Evolutionary conservation across 2,329 filamentous ascomycete genomes (phyloP).

Genomic region (Trichoderma oligosporum): DNA sequence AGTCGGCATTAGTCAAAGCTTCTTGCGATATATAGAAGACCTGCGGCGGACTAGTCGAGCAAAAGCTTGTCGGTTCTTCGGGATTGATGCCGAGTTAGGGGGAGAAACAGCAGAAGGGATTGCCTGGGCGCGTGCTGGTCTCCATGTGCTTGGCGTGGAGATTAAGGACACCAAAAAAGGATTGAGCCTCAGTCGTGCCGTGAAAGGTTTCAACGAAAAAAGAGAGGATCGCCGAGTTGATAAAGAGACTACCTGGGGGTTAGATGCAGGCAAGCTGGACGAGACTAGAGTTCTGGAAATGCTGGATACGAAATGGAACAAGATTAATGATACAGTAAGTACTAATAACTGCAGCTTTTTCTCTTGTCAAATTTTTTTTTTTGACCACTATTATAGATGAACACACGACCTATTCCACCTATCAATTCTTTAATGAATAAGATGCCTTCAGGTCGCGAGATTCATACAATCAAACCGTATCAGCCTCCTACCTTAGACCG

Average conservation of each 20-base stretch:
- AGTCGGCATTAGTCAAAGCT: constrained; percentile 58
- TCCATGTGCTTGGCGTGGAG: constrained; percentile 68
- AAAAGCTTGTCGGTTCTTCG: constrained; percentile 86
- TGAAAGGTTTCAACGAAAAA: constrained; percentile 71
- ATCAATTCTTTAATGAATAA: constrained; percentile 67
- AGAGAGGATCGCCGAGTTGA: constrained; percentile 77
- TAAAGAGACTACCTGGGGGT: constrained; percentile 68
- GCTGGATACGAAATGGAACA: constrained; percentile 84
- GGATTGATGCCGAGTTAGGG: constrained; percentile 78
- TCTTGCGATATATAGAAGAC: constrained; percentile 72
- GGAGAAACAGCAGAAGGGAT: constrained; percentile 81
- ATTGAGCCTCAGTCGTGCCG: constrained; percentile 58
- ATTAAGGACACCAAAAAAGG: constrained; percentile 51
- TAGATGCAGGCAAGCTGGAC: constrained; percentile 79
- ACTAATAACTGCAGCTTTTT: not conserved
- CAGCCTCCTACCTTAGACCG: constrained; percentile 61
- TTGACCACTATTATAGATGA: constrained; percentile 53
- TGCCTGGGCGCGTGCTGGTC: constrained; percentile 77
- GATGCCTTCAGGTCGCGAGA: constrained; percentile 85
- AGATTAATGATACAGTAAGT: constrained; percentile 84
- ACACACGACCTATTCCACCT: constrained; percentile 72
- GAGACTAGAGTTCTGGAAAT: constrained; percentile 83
- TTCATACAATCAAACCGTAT: constrained; percentile 69
- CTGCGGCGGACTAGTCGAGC: constrained; percentile 71
- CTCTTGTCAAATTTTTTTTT: rapidly evolving